Conservation (phyloP, 768 basidiomycete species). For the Phlebiopsis flavidoalba region DNA sequence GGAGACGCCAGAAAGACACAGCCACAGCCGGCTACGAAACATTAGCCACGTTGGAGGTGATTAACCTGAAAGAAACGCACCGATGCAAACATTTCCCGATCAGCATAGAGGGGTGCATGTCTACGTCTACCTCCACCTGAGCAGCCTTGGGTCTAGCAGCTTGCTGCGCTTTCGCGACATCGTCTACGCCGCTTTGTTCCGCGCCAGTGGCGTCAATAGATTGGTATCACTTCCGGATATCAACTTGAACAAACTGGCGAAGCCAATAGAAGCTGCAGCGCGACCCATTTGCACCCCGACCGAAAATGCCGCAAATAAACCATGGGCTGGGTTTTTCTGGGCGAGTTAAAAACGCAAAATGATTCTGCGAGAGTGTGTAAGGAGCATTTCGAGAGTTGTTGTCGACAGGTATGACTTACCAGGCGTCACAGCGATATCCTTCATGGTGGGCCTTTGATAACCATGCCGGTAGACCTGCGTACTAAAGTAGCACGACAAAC, state of each 20-base stretch:
- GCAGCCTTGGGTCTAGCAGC: constrained; percentile 9
- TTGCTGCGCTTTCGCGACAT: not conserved
- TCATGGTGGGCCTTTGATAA: constrained; percentile 27
- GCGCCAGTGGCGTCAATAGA: not conserved
- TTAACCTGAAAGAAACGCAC: constrained; percentile 14
- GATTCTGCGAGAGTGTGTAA: constrained; percentile 20
- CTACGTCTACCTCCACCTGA: constrained; percentile 19
- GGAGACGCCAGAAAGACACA: constrained; percentile 28
- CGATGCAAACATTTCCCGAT: constrained; percentile 29
- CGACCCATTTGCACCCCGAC: constrained; percentile 23
- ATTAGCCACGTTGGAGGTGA: not conserved
- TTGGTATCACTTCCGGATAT: constrained; percentile 11
- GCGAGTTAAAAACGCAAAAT: constrained; percentile 31
- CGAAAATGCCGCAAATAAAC: constrained; percentile 30
- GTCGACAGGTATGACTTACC: constrained; percentile 12
- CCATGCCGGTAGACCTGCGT: constrained; percentile 24
- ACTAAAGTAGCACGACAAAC: constrained; percentile 23
- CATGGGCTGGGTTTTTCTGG: constrained; percentile 26
- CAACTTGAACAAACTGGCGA: constrained; percentile 21
- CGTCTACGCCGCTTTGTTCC: not conserved
- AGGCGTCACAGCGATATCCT: constrained; percentile 27
- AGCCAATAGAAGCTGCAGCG: constrained; percentile 26
- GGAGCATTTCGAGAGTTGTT: not conserved
- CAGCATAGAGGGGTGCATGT: constrained; percentile 28
- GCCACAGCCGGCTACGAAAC: constrained; percentile 24